Evolutionary conservation across 2,329 filamentous ascomycete genomes (phyloP), one percentile per base, ranked within the genome.

Genomic region (Akanthomyces dipterigenus): DNA sequence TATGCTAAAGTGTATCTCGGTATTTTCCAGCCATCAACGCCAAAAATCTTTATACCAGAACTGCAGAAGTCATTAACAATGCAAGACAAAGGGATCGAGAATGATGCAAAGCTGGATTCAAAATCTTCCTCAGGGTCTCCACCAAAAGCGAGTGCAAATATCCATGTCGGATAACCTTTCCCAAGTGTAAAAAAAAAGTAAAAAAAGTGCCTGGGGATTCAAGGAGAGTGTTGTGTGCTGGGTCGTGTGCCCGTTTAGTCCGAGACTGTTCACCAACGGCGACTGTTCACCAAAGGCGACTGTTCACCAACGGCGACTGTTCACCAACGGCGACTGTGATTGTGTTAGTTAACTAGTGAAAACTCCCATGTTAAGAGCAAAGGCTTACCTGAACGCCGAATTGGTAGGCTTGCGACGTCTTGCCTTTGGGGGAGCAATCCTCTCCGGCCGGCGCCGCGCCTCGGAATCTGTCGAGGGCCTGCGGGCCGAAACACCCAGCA

Each of bases 351-450:
- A 12, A 26, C 16, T 40, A 18, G n/a, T 7, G 9, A 22, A 34
- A 4, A 6, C 2, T 20, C 20, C 3, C 16, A 36, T 9, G 12
- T 38, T 7, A 22, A 38, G 12, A 36, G 28, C 3, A 20, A 3
- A n/a, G 20, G 14, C 59, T 43, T 61, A 61, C 59, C 59, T 61
- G 16, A 61, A 61, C 8, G 59, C 59, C 28, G 59, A 61, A 20
- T 61, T 61, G 24, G 59, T 61, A 9, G 43, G 59, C n/a, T 55
- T 55, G 8, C 59, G 59, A 5, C 45, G 51, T 16, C 51, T 61
- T 3, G 42, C 36, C 45, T 61, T 61, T 6, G 51, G 20, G n/a
- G 53, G 36, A 6, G 42, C 36, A 20, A 42, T 36, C 20, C 36
- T 50, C 20, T 61, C 51, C 8, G 53, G 49, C 24, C 55, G 55